Base-by-base conservation (phyloP, 345 rosid genomes). In the Ricinus communis region DNA sequence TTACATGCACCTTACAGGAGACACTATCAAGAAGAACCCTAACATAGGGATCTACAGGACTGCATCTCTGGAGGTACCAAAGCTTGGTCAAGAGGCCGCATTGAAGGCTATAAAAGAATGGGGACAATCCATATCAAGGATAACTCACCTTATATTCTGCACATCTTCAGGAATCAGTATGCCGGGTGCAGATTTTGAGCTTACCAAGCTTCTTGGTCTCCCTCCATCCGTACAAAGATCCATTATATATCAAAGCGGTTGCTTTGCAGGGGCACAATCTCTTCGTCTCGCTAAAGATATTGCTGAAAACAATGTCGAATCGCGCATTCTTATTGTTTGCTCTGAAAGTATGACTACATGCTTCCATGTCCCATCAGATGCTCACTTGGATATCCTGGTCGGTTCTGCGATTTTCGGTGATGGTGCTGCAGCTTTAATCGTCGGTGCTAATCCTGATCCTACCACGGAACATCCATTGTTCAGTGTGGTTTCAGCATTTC, bases 111-210 rank as follows among this genome's bases (percentile, higher is more conserved):
- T 90, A 77, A 86, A 33, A 90, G 88, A 87, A 47, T 87, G 96
- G 96, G 93, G 93, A 11, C 96, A 90, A 66, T 84, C 93, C 36
- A 90, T 87, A 74, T 87, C 93, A 16, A 90, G 84, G 78, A 85
- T 90, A 82, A 90, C 96, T 18, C 96, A 90, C 28, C 80, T 91
- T 4, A 79, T 91, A 66, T 91, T 91, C 78, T 88, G 94, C 71
- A 91, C 94, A n/a, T 86, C 97, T 8, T 84, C 92, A 0, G 92
- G 97, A 0, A 90, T 88, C 0, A 93, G 87, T 85, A 91, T 91
- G 97, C 92, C 97, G 14, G 97, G 94, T 1, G 97, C 94, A 3
- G 97, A 91, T 78, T 85, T 85, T 83, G 89, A 88, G 74, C 91
- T 91, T 65, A 86, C 88, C 15, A 91, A 91, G 80, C 90, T 91